phyloP scores from a whole-genome alignment of 345 rosid genomes.

The Boechera retrofracta region DNA sequence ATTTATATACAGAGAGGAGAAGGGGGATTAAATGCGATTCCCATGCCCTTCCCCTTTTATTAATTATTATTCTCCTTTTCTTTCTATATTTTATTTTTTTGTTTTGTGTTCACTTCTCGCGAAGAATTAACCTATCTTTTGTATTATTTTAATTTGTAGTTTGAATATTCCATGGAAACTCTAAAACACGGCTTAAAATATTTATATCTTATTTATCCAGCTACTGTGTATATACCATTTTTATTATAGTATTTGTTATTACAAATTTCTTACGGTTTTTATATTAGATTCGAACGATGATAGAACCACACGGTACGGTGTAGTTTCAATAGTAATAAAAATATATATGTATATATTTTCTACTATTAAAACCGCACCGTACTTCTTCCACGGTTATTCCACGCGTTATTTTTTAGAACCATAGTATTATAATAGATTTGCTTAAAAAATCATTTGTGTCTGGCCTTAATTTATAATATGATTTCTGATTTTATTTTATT shows the following conservation, averaged over 20 bases:
- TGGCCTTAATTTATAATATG: slow-evolving; percentile 32
- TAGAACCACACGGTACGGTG: no score
- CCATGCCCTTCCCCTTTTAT: slow-evolving; percentile 36
- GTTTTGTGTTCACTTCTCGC: slow-evolving; percentile 10
- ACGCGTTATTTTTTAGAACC: no score
- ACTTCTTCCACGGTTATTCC: no score
- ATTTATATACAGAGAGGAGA: slow-evolving; percentile 36
- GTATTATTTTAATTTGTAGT: slow-evolving; percentile 16
- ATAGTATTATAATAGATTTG: neutral
- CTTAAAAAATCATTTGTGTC: slow-evolving; percentile 44
- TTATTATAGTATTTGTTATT: slow-evolving; percentile 18
- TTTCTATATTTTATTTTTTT: neutral
- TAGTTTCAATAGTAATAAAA: no score
- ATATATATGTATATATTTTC: no score
- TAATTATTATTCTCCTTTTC: slow-evolving; percentile 18
- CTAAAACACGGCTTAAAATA: slow-evolving; percentile 11
- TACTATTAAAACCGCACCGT: no score
- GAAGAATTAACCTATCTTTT: neutral
- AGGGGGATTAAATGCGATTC: slow-evolving; percentile 43
- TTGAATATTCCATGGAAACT: slow-evolving; percentile 40
- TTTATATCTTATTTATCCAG: neutral
- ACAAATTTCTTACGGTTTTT: neutral
- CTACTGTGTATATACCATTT: slow-evolving; percentile 9
- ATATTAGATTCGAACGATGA: neutral
- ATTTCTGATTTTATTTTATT: slow-evolving; percentile 26